Percentiles rank a stretch among this genome's conserved stretches.
Evolutionary conservation across 768 basidiomycete species (phyloP).

Genomic region (Hygrophoropsis aurantiaca): DNA sequence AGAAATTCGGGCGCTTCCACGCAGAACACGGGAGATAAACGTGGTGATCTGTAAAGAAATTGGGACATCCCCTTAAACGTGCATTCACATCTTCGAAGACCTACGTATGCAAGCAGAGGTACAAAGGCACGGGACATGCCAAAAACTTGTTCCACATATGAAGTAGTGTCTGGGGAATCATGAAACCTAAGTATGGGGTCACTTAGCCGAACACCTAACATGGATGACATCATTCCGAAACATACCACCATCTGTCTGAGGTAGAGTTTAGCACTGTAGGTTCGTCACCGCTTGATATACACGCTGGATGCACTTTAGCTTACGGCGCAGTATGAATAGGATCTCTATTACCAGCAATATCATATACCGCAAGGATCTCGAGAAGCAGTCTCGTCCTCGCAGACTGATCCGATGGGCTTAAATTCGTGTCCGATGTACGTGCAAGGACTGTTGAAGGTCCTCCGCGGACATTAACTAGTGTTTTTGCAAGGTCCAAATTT

Average conservation of each 20-base stretch:
- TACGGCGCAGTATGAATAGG: constrained; percentile 7
- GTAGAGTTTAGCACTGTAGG: constrained; percentile 33
- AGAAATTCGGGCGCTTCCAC: constrained; percentile 24
- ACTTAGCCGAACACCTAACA: constrained; percentile 14
- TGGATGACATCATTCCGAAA: constrained; percentile 15
- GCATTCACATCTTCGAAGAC: constrained; percentile 7
- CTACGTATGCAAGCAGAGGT: constrained; percentile 27
- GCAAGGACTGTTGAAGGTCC: constrained; percentile 38
- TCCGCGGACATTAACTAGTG: constrained; percentile 40
- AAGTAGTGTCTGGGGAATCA: constrained; percentile 30
- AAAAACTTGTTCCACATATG: constrained; percentile 46
- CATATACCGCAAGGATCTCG: constrained; percentile 44
- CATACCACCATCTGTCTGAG: constrained; percentile 41
- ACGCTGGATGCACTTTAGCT: constrained; percentile 24
- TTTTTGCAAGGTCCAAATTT: constrained; percentile 38
- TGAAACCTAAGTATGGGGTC: constrained; percentile 23
- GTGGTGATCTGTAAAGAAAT: constrained; percentile 15
- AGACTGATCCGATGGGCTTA: constrained; percentile 24
- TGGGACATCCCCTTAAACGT: background rate
- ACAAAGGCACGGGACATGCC: constrained; percentile 35
- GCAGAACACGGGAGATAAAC: constrained; percentile 30
- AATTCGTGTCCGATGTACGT: constrained; percentile 25
- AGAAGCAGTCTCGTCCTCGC: constrained; percentile 36
- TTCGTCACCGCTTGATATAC: constrained; percentile 34
- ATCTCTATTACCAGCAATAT: constrained; percentile 33